Percentiles rank a stretch among this genome's conserved stretches.
phyloP scores from a whole-genome alignment of 164 flowering plant species.

The Tinospora cordifolia region DNA sequence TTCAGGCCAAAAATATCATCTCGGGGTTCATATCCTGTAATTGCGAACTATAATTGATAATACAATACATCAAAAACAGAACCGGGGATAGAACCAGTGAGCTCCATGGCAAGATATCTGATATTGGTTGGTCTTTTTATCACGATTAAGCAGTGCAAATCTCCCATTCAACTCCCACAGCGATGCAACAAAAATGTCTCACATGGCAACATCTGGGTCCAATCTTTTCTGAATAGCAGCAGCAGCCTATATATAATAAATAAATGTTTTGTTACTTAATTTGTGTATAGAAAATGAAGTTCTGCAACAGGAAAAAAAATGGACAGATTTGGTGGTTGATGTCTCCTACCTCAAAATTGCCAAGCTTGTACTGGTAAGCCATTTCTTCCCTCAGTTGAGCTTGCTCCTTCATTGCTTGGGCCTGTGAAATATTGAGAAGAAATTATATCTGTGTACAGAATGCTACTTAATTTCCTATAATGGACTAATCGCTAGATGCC shows the following conservation, averaged over 20 bases:
- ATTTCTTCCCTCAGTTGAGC: slow-evolving; percentile 85
- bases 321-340: neutral
- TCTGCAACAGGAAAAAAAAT: neutral
- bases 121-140: neutral
- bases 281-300: neutral
- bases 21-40: neutral
- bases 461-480: neutral
- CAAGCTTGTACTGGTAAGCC: slow-evolving; percentile 82
- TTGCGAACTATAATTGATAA: neutral
- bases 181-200: slow-evolving; percentile 5
- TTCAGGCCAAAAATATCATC: neutral
- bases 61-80: neutral
- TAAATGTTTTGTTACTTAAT: neutral
- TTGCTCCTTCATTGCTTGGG: slow-evolving; percentile 95
- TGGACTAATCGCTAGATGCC: neutral
- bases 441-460: neutral
- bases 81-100: neutral
- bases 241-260: slow-evolving; percentile 53
- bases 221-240: slow-evolving; percentile 92
- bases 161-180: neutral
- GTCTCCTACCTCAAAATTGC: slow-evolving; percentile 72
- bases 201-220: slow-evolving; percentile 81
- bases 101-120: neutral
- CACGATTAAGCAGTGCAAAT: neutral
- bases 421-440: slow-evolving; percentile 29